These are phyloP conservation scores for Yamadazyma kanchanaburiensis DNA, from an alignment of 1,139 yeast genomes.

Conservation along the genomic window DNA sequence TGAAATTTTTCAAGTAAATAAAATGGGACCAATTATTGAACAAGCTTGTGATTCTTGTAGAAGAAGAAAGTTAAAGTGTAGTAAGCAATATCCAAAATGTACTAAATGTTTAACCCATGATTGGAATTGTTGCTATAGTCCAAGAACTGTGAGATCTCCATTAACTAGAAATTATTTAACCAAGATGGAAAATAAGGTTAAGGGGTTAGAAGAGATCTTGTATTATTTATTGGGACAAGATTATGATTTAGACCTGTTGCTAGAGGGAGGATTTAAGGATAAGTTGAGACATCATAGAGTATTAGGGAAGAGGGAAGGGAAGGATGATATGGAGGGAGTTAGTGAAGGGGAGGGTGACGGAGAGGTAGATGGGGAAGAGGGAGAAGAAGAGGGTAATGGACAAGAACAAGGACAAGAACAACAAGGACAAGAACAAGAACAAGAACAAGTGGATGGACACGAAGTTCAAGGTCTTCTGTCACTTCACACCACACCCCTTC, in stretches of 20 bases:
- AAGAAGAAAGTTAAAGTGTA: constrained; percentile 54
- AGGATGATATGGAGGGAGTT: too few relatives aligned
- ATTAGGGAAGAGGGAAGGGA: constrained; percentile 8
- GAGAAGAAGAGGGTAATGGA: neutral
- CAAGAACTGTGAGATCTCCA: constrained; percentile 75
- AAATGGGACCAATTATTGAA: constrained; percentile 25
- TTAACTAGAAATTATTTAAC: constrained; percentile 79
- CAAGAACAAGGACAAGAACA: too few relatives aligned
- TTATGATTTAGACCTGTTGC: constrained; percentile 23
- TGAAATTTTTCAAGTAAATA: constrained; percentile 1
- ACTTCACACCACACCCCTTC: too few relatives aligned
- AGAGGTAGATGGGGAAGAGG: constrained; percentile 3
- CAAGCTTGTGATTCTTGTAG: constrained; percentile 62
- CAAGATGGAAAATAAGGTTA: constrained; percentile 64
- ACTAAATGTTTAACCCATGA: constrained; percentile 69
- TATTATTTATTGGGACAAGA: constrained; percentile 31
- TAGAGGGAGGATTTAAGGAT: constrained; percentile 19
- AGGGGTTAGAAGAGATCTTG: constrained; percentile 52
- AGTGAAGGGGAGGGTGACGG: constrained; percentile 1
- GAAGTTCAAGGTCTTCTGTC: too few relatives aligned
- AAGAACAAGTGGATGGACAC: too few relatives aligned
- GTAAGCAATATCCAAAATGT: constrained; percentile 71
- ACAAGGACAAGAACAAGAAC: neutral
- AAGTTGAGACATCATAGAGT: constrained; percentile 19
- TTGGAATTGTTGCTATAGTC: constrained; percentile 77